Percentiles rank a stretch among this genome's conserved stretches.
Evolutionary conservation across 2,329 filamentous ascomycete species (phyloP).

Genomic region (Alternaria metachromatica): DNA sequence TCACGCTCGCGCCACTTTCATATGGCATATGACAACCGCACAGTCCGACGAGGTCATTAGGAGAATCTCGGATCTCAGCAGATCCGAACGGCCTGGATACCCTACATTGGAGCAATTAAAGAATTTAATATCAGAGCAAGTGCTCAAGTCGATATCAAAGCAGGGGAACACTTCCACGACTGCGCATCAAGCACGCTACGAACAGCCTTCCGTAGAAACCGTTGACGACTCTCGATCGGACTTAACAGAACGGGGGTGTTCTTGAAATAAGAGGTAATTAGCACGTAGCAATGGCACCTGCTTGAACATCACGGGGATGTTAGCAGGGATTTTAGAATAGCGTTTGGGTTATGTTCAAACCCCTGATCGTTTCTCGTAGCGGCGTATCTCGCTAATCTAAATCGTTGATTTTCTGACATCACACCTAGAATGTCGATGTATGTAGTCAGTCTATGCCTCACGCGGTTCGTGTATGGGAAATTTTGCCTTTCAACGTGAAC

Average conservation of each 20-base stretch:
- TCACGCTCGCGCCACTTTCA: neutral
- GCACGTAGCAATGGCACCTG: neutral
- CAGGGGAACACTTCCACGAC: neutral
- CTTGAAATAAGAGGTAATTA: neutral
- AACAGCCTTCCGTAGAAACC: neutral
- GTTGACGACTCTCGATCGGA: neutral
- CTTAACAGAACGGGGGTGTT: neutral
- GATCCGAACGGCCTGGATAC: neutral
- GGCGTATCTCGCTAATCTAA: neutral
- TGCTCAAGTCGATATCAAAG: neutral
- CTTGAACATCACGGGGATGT: neutral
- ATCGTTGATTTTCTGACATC: neutral
- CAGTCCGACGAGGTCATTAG: neutral
- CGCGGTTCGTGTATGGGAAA: neutral
- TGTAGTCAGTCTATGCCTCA: neutral
- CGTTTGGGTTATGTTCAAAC: neutral
- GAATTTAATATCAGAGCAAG: neutral
- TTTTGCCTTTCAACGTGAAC: neutral
- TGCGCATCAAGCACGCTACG: neutral
- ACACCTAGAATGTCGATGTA: neutral
- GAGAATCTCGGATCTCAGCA: neutral
- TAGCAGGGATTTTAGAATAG: neutral
- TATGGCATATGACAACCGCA: neutral
- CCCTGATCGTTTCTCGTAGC: neutral
- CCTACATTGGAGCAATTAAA: neutral